phyloP scores from a whole-genome alignment of 2,329 filamentous ascomycete genomes.

The Cercospora nicotianae region DNA sequence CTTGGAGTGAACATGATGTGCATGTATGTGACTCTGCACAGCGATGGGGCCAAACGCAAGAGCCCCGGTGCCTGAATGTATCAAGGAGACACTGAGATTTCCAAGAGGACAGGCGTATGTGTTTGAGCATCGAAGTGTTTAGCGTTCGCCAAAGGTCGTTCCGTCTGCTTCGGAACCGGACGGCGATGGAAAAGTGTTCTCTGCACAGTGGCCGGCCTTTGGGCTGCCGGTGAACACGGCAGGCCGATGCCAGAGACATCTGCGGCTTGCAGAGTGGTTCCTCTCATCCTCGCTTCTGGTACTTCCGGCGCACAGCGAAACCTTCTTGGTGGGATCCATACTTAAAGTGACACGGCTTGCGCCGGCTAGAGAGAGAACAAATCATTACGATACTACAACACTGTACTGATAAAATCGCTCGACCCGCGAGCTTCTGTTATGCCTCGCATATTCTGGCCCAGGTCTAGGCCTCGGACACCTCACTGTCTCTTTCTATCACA shows the following conservation, averaged over 20 bases:
- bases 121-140: not conserved
- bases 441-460: no score
- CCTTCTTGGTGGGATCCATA: not conserved
- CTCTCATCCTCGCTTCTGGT: not conserved
- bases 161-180: not conserved
- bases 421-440: not conserved
- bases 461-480: not conserved
- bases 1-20: not conserved
- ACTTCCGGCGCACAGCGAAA: not conserved
- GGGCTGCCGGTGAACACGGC: not conserved
- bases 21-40: not conserved
- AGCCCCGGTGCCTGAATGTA: not conserved
- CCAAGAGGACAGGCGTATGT: not conserved
- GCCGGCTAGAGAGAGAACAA: not conserved
- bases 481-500: slow-evolving; percentile 7
- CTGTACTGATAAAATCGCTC: not conserved
- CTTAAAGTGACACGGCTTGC: not conserved
- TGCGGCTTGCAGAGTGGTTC: not conserved
- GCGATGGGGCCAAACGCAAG: not conserved
- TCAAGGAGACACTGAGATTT: not conserved
- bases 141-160: not conserved
- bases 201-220: not conserved
- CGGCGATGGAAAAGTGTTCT: not conserved
- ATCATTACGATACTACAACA: slow-evolving; percentile 1
- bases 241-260: not conserved